These are phyloP conservation scores for Pichia occidentalis DNA, from an alignment of 805 yeast genomes.

Conservation along the genomic window DNA sequence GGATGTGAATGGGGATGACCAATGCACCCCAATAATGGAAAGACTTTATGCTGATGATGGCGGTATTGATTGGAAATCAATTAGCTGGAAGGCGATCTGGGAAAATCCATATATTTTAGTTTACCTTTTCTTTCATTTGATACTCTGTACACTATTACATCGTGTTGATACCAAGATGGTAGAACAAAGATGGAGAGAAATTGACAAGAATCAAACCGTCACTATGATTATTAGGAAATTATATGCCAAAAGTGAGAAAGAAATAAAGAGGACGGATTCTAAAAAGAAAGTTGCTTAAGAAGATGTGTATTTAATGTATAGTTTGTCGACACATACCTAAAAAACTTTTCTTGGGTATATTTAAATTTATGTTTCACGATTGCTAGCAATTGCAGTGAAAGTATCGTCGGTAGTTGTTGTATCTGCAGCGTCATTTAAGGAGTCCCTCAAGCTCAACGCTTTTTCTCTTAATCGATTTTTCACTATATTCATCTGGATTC, in stretches of 20 bases:
- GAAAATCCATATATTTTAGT: conserved; percentile 21
- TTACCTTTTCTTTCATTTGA: conserved; percentile 18
- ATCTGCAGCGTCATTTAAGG: conserved; percentile 17
- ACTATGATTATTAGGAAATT: conserved; percentile 19
- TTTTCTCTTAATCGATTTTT: conserved; percentile 14
- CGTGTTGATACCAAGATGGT: conserved; percentile 19
- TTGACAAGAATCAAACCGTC: conserved; percentile 25
- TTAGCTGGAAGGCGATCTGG: conserved; percentile 11
- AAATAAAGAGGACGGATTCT: neutral
- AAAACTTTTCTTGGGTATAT: neutral
- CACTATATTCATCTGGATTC: neutral
- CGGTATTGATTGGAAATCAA: conserved; percentile 8
- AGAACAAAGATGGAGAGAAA: conserved; percentile 24
- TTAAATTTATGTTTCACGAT: too few relatives aligned
- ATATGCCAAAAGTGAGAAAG: conserved; percentile 16
- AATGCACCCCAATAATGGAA: conserved; percentile 2
- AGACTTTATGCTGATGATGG: conserved; percentile 9
- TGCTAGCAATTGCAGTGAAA: neutral
- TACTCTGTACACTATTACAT: conserved; percentile 14
- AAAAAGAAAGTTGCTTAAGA: too few relatives aligned
- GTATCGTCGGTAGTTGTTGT: neutral
- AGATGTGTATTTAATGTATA: too few relatives aligned
- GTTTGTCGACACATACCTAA: too few relatives aligned
- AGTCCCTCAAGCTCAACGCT: conserved; percentile 19
- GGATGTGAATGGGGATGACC: neutral